Percentiles rank a stretch among this genome's conserved stretches.
These are phyloP conservation scores for Udeniomyces megalosporus DNA, from an alignment of 768 basidiomycete species.

Conservation along the genomic window DNA sequence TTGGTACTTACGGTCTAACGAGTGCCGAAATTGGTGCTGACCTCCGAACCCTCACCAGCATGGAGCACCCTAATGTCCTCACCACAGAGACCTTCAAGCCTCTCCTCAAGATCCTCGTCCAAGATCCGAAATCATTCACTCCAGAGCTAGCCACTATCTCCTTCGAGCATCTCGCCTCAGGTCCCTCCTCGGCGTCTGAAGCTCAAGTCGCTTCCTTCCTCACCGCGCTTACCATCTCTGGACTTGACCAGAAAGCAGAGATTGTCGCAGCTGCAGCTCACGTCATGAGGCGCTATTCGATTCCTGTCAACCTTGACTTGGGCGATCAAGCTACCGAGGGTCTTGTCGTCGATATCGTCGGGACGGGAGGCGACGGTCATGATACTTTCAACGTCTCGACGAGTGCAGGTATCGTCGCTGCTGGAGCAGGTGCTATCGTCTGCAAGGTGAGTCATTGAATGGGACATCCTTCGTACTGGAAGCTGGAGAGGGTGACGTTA, in stretches of 20 bases:
- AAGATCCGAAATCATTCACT: constrained; percentile 30
- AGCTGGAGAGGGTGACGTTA: no score
- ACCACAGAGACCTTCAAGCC: constrained; percentile 68
- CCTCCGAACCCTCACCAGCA: no score
- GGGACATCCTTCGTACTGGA: no score
- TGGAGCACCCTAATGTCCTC: background rate
- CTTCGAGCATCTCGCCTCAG: constrained; percentile 44
- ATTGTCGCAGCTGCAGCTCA: constrained; percentile 63
- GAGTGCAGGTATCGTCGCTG: constrained; percentile 80
- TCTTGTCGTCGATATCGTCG: constrained; percentile 58
- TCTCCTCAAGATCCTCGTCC: constrained; percentile 52
- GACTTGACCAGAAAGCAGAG: constrained; percentile 57
- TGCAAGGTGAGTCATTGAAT: constrained; percentile 50
- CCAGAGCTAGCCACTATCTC: constrained; percentile 51
- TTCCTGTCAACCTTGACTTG: constrained; percentile 41
- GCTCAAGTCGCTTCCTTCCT: constrained; percentile 77
- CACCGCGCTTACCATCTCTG: constrained; percentile 63
- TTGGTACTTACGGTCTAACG: background rate
- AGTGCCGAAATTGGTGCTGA: no score
- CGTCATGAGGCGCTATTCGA: constrained; percentile 51
- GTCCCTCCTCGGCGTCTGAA: constrained; percentile 21
- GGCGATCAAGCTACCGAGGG: constrained; percentile 13
- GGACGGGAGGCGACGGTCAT: constrained; percentile 87
- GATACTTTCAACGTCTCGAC: constrained; percentile 96
- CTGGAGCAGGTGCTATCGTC: constrained; percentile 82